phyloP scores from a whole-genome alignment of 441 rosid species.

The Omphalea diandra region DNA sequence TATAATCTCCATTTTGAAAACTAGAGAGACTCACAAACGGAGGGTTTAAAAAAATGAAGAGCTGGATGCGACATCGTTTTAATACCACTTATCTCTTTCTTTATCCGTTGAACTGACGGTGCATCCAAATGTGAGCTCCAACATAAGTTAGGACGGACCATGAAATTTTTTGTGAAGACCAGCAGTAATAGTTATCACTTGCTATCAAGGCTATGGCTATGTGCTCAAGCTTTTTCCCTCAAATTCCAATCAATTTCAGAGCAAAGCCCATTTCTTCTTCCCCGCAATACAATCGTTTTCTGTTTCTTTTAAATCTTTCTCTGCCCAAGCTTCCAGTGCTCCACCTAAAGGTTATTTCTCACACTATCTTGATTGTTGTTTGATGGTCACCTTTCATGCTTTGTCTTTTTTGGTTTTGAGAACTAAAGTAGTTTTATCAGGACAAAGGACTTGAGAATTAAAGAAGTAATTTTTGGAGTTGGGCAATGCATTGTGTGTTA shows the following conservation, averaged over 20 bases:
- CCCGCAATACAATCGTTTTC: slow-evolving; percentile 29
- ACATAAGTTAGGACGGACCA: slow-evolving; percentile 6
- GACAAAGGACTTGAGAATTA: background rate
- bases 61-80: background rate
- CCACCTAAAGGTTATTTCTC: slow-evolving; percentile 34
- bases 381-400: background rate
- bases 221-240: slow-evolving; percentile 60
- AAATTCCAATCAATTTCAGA: slow-evolving; percentile 38
- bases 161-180: slow-evolving; percentile 22
- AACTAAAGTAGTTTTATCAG: background rate
- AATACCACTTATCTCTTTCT: background rate
- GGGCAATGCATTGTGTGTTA: background rate
- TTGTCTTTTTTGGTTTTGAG: background rate
- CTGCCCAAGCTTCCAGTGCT: slow-evolving; percentile 47
- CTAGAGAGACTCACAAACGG: background rate
- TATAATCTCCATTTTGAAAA: slow-evolving; percentile 59
- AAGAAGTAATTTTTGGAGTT: background rate
- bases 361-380: slow-evolving; percentile 11
- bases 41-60: background rate
- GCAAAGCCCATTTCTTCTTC: slow-evolving; percentile 39
- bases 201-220: slow-evolving; percentile 53
- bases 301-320: slow-evolving; percentile 40
- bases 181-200: slow-evolving; percentile 20
- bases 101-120: slow-evolving; percentile 3
- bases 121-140: slow-evolving; percentile 22